Percentiles rank a stretch among this genome's conserved stretches.
phyloP scores from a whole-genome alignment of 2,329 filamentous ascomycete genomes.

The Didymella exigua region DNA sequence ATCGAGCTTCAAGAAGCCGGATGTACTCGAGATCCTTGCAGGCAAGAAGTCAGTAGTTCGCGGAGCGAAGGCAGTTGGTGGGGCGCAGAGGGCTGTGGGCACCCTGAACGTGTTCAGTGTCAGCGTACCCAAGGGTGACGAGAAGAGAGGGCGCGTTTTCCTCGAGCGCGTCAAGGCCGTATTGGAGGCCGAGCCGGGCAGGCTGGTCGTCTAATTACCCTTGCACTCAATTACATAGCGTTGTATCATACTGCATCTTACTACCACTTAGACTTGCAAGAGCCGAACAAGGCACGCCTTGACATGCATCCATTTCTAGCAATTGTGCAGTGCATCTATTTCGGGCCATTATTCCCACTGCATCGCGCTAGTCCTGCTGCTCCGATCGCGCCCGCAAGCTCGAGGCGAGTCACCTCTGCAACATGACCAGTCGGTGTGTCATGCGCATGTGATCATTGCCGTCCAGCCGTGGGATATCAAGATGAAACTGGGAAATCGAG shows the following conservation, averaged over 20 bases:
- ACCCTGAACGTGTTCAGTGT: slow-evolving; percentile 82
- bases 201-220: slow-evolving; percentile 43
- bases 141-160: slow-evolving; percentile 80
- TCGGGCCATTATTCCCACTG: slow-evolving; percentile 6
- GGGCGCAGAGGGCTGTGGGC: slow-evolving; percentile 45
- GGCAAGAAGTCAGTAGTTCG: slow-evolving; percentile 38
- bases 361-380: not conserved
- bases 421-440: slow-evolving; percentile 4
- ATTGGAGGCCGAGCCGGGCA: slow-evolving; percentile 56
- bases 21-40: slow-evolving; percentile 81
- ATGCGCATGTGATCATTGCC: not conserved
- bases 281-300: slow-evolving; percentile 2
- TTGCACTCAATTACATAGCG: slow-evolving; percentile 21
- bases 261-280: slow-evolving; percentile 7
- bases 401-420: slow-evolving; percentile 2
- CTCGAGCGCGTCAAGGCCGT: slow-evolving; percentile 84
- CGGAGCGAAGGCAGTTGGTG: slow-evolving; percentile 40
- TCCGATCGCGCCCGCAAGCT: slow-evolving; percentile 15
- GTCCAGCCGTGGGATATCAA: slow-evolving; percentile 3
- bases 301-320: slow-evolving; percentile 11
- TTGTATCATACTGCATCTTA: slow-evolving; percentile 37
- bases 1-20: slow-evolving; percentile 60
- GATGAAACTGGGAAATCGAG: not conserved
- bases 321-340: not conserved
- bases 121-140: slow-evolving; percentile 77